Percentiles rank a stretch among this genome's conserved stretches.
Conservation (phyloP, 108 stramenopile genomes). For the Schizochytrium sp. region DNA sequence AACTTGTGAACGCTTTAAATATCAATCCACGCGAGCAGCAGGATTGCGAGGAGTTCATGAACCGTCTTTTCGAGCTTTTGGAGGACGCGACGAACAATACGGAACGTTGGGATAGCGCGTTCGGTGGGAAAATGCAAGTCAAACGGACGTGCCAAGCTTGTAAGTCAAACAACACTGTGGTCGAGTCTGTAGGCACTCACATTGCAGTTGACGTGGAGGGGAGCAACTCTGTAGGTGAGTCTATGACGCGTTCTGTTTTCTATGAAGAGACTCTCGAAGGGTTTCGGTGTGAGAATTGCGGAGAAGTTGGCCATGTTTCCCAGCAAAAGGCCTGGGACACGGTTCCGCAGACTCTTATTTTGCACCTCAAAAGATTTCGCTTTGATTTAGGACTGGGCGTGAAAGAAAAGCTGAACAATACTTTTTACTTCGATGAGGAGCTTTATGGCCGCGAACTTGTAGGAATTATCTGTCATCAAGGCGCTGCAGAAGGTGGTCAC, state of each 20-base stretch:
- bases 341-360: slow-evolving; percentile 21
- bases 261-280: slow-evolving; percentile 1
- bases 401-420: slow-evolving; percentile 16
- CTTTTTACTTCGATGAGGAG: slow-evolving; percentile 17
- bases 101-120: neutral
- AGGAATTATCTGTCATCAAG: slow-evolving; percentile 51
- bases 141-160: neutral
- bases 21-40: slow-evolving; percentile 42
- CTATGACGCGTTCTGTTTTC: neutral
- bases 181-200: slow-evolving; percentile 32
- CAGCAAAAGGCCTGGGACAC: neutral
- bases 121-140: neutral
- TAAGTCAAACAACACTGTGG: neutral
- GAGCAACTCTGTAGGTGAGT: neutral
- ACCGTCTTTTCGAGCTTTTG: slow-evolving; percentile 45
- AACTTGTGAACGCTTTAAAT: neutral
- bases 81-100: neutral
- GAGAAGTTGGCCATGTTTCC: neutral
- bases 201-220: slow-evolving; percentile 48
- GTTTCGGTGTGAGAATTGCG: slow-evolving; percentile 20
- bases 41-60: slow-evolving; percentile 54
- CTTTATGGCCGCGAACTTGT: slow-evolving; percentile 27
- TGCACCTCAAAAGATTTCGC: slow-evolving; percentile 59
- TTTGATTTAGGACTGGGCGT: slow-evolving; percentile 33
- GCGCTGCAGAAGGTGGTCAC: slow-evolving; percentile 22